Evolutionary conservation across 2,329 filamentous ascomycete genomes (phyloP).

Genomic region (Exophiala alcalophila): DNA sequence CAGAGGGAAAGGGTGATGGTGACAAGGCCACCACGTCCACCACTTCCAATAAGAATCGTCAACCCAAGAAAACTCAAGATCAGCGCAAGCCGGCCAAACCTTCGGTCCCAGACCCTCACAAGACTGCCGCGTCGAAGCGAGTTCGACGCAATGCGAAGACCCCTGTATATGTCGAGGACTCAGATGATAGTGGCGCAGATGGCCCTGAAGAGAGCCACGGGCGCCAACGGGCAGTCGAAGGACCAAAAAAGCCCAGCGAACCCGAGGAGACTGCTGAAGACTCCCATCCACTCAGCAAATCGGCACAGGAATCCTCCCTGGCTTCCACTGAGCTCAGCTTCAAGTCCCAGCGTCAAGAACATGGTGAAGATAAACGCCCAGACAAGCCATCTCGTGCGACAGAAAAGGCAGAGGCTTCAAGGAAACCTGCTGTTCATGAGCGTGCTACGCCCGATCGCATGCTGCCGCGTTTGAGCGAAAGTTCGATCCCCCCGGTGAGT

Average conservation of each 20-base stretch:
- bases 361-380: too few relatives aligned
- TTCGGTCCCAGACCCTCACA: conserved; percentile 1
- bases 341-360: too few relatives aligned
- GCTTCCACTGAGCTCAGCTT: too few relatives aligned
- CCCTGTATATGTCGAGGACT: conserved; percentile 16
- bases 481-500: conserved; percentile 18
- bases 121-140: conserved; percentile 14
- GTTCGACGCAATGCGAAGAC: conserved; percentile 13
- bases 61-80: background rate
- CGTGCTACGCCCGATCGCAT: conserved; percentile 3
- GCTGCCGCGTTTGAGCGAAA: conserved; percentile 11
- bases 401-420: too few relatives aligned
- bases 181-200: conserved; percentile 6
- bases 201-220: background rate
- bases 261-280: conserved; percentile 6
- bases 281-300: conserved; percentile 13
- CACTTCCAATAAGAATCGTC: background rate
- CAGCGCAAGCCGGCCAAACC: conserved; percentile 1
- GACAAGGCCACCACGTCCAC: conserved; percentile 1
- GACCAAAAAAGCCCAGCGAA: background rate
- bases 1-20: background rate
- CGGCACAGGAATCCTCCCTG: conserved; percentile 1
- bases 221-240: background rate
- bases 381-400: too few relatives aligned
- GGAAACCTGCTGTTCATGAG: too few relatives aligned